Evolutionary conservation across 2,329 filamentous ascomycete species (phyloP), one percentile per base, ranked within the genome.

Genomic region (Leptosphaerulina australis): DNA sequence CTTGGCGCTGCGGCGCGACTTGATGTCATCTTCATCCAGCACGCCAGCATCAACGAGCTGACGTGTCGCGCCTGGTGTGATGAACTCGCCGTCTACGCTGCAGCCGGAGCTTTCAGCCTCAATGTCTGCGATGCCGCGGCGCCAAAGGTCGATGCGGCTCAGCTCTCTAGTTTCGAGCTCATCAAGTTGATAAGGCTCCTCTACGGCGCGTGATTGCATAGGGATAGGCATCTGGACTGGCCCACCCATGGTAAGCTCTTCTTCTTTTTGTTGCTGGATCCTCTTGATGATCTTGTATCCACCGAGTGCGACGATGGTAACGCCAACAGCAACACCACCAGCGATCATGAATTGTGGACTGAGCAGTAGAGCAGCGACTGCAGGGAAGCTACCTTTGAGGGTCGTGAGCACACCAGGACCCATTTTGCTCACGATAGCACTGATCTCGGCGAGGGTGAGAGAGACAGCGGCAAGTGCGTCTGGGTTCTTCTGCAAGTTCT

Each of bases 251-350:
- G 30, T 45, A 60, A 45, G 56, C 20, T 65, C 63, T 21, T 72
- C 69, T 8, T 66, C 68, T 25, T 76, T 75, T 51, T 75, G 74
- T 49, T 75, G 74, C 64, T 79, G 78, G 59, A 97, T 90, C 62
- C 86, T 87, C 80, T 97, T 95, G 75, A 99, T 86, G 71, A 99
- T 97, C 76, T 96, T 97, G 83, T 91, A 97, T 4, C 94, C 93
- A 44, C 94, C 94, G 53, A 99, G 90, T 71, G 94, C 92, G 64
- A 99, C 90, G 7, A 97, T 86, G 0, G 94, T 97, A n/a, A 96
- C 87, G 11, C 94, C 94, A 0, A 96, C 86, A 0, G 89, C 90
- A 11, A 96, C 85, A 33, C 92, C 90, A 0, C 90, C 91, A 3
- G 91, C 91, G 63, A 99, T 96, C 56, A 97, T 83, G 69, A 99